A percentile compares a stretch with the other conserved stretches of the same genome.
Conservation (phyloP, 345 rosid species). For the Camelina laxa region DNA sequence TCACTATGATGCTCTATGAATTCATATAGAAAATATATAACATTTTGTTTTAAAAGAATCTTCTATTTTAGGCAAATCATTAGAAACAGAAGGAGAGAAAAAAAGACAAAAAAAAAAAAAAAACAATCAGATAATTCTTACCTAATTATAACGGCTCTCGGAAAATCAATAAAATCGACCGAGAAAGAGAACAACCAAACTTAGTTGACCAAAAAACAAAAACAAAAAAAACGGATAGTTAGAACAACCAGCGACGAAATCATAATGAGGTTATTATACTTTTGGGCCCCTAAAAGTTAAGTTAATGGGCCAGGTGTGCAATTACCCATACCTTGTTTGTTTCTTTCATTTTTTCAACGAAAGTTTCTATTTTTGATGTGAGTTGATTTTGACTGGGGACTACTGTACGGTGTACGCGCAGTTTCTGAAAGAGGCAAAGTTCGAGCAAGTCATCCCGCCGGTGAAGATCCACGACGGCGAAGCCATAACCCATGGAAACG, state of each 20-base stretch:
- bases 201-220: too few species aligned
- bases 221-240: neutral
- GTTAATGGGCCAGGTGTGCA: neutral
- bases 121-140: neutral
- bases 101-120: too few species aligned
- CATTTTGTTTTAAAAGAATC: too few species aligned
- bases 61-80: neutral
- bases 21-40: too few species aligned
- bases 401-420: neutral
- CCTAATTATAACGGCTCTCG: too few species aligned
- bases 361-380: neutral
- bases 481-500: conserved; percentile 41
- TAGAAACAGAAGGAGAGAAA: neutral
- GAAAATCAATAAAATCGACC: neutral
- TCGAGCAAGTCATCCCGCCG: conserved; percentile 47
- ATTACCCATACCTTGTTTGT: neutral
- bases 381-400: neutral
- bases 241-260: neutral
- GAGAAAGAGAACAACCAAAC: too few species aligned
- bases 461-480: conserved; percentile 45
- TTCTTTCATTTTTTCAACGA: neutral
- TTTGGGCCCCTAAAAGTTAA: conserved; percentile 4
- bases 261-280: neutral
- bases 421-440: conserved; percentile 49
- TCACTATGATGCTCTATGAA: neutral